Percentiles rank a stretch among this genome's conserved stretches.
Conservation (phyloP, 163 green algal genomes). For the Prototheca wickerhamii region DNA sequence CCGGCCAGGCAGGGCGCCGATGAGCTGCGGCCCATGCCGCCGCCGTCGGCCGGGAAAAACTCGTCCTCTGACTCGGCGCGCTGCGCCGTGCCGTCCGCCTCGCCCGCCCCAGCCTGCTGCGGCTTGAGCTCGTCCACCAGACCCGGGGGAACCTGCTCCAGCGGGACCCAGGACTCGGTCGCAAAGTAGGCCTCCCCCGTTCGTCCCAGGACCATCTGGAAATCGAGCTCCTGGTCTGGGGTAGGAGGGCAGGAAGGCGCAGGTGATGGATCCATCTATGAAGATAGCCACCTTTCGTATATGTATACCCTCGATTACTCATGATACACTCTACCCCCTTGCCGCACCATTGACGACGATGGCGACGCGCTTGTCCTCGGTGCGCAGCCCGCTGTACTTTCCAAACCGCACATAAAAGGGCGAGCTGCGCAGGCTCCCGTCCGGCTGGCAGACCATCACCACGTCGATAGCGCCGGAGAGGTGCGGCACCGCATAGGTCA, state of each 20-base stretch:
- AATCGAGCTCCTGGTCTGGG: constrained; percentile 46
- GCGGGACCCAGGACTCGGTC: constrained; percentile 18
- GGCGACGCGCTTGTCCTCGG: constrained; percentile 59
- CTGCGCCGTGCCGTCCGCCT: neutral
- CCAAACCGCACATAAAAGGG: constrained; percentile 89
- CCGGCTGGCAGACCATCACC: constrained; percentile 75
- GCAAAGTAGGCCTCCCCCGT: constrained; percentile 84
- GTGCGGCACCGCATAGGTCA: constrained; percentile 57
- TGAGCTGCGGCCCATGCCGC: no score
- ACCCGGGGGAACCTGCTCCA: neutral
- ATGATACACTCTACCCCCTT: neutral
- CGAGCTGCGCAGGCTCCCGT: constrained; percentile 65
- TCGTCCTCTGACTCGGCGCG: neutral
- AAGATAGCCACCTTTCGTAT: neutral
- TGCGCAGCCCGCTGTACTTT: constrained; percentile 78
- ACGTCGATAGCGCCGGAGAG: constrained; percentile 87
- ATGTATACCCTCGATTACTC: no score
- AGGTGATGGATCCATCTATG: neutral
- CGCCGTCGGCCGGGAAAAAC: neutral
- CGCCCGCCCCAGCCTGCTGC: neutral
- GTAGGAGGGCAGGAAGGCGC: neutral
- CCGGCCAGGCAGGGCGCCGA: no score
- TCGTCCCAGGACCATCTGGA: constrained; percentile 74
- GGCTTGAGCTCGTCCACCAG: neutral
- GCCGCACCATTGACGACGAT: constrained; percentile 72